Evolutionary conservation across 1,139 yeast genomes (phyloP).

Genomic region (Pichia sp.): DNA sequence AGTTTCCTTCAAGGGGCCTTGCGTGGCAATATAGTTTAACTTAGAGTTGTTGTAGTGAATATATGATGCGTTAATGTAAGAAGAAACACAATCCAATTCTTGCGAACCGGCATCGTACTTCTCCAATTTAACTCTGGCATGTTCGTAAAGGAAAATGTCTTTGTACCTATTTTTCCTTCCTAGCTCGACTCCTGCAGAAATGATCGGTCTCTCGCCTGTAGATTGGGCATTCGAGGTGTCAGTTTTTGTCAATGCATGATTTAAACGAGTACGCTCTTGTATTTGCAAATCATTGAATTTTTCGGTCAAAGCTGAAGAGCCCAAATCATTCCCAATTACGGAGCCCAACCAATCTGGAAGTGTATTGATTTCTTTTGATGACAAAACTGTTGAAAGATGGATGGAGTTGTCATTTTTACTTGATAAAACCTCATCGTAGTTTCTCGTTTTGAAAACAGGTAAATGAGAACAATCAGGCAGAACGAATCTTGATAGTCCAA

Average conservation of each 20-base stretch:
- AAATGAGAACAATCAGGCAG: constrained; percentile 29
- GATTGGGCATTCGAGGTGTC: constrained; percentile 3
- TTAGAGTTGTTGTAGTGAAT: constrained; percentile 30
- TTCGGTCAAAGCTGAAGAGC: constrained; percentile 29
- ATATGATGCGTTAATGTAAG: constrained; percentile 40
- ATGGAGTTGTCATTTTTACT: constrained; percentile 28
- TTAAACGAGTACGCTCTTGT: constrained; percentile 35
- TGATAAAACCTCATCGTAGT: constrained; percentile 38
- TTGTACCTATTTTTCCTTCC: constrained; percentile 56
- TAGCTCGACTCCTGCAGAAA: constrained; percentile 46
- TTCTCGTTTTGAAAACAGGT: constrained; percentile 38
- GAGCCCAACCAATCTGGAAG: constrained; percentile 38
- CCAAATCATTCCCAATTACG: constrained; percentile 32
- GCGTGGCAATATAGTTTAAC: constrained; percentile 48
- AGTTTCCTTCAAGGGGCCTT: constrained; percentile 52
- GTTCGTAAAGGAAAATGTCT: constrained; percentile 53
- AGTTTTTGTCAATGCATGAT: constrained; percentile 31
- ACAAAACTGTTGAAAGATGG: constrained; percentile 28
- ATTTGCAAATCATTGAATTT: constrained; percentile 36
- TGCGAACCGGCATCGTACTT: constrained; percentile 19
- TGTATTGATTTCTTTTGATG: constrained; percentile 23
- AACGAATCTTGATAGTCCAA: constrained; percentile 31
- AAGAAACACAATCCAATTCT: constrained; percentile 24
- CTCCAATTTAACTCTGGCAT: constrained; percentile 46
- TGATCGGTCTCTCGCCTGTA: constrained; percentile 26